A percentile compares a stretch with the other conserved stretches of the same genome.
phyloP scores from a whole-genome alignment of 805 yeast species.

The Yarrowia sp. region DNA sequence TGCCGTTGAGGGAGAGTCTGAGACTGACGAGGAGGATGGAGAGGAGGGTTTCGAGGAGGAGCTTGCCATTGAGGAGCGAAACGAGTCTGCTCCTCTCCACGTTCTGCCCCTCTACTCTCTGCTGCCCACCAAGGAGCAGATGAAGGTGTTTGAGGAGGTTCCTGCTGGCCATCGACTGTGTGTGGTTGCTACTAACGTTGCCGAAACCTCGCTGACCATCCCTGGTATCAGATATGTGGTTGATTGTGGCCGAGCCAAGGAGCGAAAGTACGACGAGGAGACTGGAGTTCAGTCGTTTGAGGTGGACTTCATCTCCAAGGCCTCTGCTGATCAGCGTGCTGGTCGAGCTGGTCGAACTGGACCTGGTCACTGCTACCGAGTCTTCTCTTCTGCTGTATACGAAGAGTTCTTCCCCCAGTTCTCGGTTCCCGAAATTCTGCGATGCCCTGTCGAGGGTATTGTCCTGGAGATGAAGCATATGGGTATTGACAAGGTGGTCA shows the following conservation, averaged over 20 bases:
- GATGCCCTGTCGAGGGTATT: conserved; percentile 98
- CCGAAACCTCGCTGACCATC: conserved; percentile 95
- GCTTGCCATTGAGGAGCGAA: conserved; percentile 67
- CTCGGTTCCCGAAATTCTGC: conserved; percentile 83
- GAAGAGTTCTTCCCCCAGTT: conserved; percentile 86
- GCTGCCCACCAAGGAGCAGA: conserved; percentile 92
- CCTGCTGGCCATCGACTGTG: conserved; percentile 87
- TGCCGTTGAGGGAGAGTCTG: conserved; percentile 52
- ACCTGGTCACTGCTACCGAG: conserved; percentile 94
- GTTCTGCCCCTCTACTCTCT: conserved; percentile 92
- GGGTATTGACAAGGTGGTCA: conserved; percentile 89
- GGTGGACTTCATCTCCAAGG: conserved; percentile 90
- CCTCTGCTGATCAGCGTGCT: conserved; percentile 92
- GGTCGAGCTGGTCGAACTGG: conserved; percentile 99
- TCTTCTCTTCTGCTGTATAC: conserved; percentile 91
- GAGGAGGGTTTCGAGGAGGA: conserved; percentile 63
- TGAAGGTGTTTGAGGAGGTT: conserved; percentile 86
- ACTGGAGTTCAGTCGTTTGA: conserved; percentile 94
- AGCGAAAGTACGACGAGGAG: conserved; percentile 77
- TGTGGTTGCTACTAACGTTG: conserved; percentile 95
- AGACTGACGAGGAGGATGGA: conserved; percentile 55
- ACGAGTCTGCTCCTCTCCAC: conserved; percentile 79
- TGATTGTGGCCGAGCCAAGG: conserved; percentile 94
- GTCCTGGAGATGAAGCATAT: conserved; percentile 94
- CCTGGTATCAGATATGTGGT: conserved; percentile 95